phyloP scores from a whole-genome alignment of 192 early-diverging fungal species.

The Coemansia sp. region DNA sequence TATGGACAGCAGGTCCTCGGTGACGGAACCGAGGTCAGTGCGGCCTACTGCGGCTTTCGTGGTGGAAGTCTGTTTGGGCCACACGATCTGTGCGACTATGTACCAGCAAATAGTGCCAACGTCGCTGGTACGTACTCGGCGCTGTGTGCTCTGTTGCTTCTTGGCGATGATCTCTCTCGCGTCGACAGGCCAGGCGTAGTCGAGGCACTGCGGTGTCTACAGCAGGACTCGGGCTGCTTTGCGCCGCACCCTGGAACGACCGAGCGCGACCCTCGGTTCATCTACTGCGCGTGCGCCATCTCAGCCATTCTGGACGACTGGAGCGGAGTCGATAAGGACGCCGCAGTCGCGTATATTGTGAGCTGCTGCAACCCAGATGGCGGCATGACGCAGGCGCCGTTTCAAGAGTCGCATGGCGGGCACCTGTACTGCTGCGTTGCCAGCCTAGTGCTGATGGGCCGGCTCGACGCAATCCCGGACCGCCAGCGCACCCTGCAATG shows the following conservation, averaged over 20 bases:
- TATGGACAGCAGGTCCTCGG: slow-evolving; percentile 84
- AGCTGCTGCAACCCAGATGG: slow-evolving; percentile 40
- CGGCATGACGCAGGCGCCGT: slow-evolving; percentile 75
- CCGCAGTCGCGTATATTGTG: slow-evolving; percentile 31
- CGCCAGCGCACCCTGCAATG: slow-evolving; percentile 62
- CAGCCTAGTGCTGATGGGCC: slow-evolving; percentile 70
- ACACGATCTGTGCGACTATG: slow-evolving; percentile 18
- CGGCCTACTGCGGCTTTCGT: slow-evolving; percentile 50
- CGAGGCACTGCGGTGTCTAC: slow-evolving; percentile 58
- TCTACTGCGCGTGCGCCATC: slow-evolving; percentile 86
- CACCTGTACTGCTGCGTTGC: slow-evolving; percentile 87
- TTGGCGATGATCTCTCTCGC: slow-evolving; percentile 85
- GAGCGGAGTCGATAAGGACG: slow-evolving; percentile 71
- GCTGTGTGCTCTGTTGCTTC: slow-evolving; percentile 67
- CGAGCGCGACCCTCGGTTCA: slow-evolving; percentile 87
- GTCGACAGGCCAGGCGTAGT: slow-evolving; percentile 74
- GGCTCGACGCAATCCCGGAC: slow-evolving; percentile 55
- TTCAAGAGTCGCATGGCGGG: slow-evolving; percentile 85
- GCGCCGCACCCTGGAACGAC: slow-evolving; percentile 61
- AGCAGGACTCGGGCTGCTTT: slow-evolving; percentile 78
- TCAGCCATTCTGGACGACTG: slow-evolving; percentile 86
- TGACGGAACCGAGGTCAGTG: slow-evolving; percentile 7
- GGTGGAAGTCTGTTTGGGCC: slow-evolving; percentile 55
- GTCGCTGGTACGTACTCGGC: slow-evolving; percentile 90
- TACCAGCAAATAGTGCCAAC: slow-evolving; percentile 54